Evolutionary conservation across 805 yeast genomes (phyloP).

Genomic region (Yamadazyma insecticola): DNA sequence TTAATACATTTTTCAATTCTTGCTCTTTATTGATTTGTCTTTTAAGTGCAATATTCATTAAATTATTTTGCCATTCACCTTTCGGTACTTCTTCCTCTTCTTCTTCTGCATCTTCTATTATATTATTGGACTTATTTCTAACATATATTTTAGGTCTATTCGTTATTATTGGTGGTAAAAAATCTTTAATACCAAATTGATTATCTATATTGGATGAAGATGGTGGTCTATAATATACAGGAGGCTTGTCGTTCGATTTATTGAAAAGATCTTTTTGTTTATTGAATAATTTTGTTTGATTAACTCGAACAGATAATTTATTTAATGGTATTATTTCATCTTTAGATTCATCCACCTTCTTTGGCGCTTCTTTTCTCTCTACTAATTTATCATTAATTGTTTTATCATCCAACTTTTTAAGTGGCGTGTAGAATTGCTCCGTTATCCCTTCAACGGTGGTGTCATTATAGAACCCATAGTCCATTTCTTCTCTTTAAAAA

Average conservation of each 20-base stretch:
- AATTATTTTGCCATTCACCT: conserved; percentile 38
- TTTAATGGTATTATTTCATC: conserved; percentile 7
- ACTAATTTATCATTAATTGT: conserved; percentile 2
- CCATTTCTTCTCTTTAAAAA: no score
- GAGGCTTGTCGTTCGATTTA: conserved; percentile 10
- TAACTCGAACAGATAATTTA: conserved; percentile 6
- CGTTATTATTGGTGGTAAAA: not conserved
- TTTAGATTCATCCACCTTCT: not conserved
- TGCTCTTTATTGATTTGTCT: conserved; percentile 41
- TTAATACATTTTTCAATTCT: conserved; percentile 24
- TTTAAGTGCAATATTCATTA: conserved; percentile 39
- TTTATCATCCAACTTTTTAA: conserved; percentile 10
- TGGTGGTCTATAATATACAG: conserved; percentile 31
- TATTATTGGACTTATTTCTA: not conserved
- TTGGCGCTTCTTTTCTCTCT: not conserved
- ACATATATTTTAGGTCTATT: no score
- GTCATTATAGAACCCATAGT: no score
- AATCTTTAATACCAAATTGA: conserved; percentile 20
- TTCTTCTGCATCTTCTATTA: not conserved
- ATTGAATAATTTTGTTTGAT: conserved; percentile 6
- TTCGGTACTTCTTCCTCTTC: conserved; percentile 10
- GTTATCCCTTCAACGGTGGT: no score
- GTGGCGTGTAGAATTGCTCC: conserved; percentile 11
- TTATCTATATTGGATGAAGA: conserved; percentile 18
- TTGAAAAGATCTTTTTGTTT: conserved; percentile 6